Evolutionary conservation across 139 green algal species (phyloP), one percentile per base, ranked within the genome.

Genomic region (Yamagishiella unicocca): DNA sequence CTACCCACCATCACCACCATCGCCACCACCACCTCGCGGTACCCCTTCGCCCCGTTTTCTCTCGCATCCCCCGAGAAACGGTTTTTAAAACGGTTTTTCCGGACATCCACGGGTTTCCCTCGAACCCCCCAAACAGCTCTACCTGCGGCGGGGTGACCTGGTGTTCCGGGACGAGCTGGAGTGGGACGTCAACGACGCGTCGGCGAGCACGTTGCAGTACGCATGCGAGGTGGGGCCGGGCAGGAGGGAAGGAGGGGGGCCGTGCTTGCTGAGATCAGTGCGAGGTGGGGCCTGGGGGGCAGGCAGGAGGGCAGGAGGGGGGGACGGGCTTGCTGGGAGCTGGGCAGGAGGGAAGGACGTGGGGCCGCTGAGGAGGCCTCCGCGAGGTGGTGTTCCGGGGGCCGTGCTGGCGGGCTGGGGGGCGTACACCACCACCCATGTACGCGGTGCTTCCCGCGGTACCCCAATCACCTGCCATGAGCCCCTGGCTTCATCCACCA

Each of bases 141-240:
- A 70, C 66, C 64, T 87, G 25, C 43, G 66, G 81, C 81, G 81
- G 9, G 81, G 66, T 22, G 81, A 78, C 1, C 29, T 12, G 31
- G 81, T 87, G 81, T 79, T 87, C 31, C 81, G 81, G 1, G 81
- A 87, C 81, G 81, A 87, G 81, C 42, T 87, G 64, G 81, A 87
- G 54, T 87, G 81, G 81, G 81, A 87, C 64, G 64, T 79, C 8
- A 67, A 64, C 31, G 62, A 77, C 62, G 29, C 79, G 24, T 4
- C 62, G 12, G 62, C 79, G 2, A 77, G 62, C 42, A 54, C 55
- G 14, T 8, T 85, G 79, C 62, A 76, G 79, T 85, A 85, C 64
- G 79, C 79, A 0, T 67, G 33, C 29, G 62, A 77, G 79, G 79
- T 85, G 33, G 6, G 77, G 50, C 8, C 14, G 40, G 40, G 66